These are phyloP conservation scores for Prunus fruticosa DNA, from an alignment of 306 rosid species.

Conservation along the genomic window DNA sequence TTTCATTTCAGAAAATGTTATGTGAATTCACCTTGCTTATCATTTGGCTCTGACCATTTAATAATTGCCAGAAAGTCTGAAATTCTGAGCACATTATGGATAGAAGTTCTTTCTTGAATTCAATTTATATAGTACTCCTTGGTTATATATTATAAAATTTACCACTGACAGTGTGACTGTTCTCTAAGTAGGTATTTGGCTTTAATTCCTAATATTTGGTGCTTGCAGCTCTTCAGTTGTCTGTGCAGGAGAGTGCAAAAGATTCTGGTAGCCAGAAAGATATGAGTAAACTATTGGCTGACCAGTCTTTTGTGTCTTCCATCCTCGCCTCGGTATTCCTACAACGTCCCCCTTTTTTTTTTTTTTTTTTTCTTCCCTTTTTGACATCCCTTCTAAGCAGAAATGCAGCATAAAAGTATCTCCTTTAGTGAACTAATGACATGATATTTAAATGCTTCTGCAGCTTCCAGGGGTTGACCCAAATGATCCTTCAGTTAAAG, in stretches of 20 bases:
- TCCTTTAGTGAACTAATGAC: conserved; percentile 5
- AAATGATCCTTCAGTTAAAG: conserved; percentile 93
- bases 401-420: conserved; percentile 17
- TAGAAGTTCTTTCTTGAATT: not conserved
- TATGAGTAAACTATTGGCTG: conserved; percentile 85
- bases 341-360: conserved; percentile 1
- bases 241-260: conserved; percentile 63
- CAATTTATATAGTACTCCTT: not conserved
- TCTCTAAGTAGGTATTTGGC: not conserved
- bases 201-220: conserved; percentile 13
- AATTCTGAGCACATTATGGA: not conserved
- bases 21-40: not conserved
- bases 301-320: conserved; percentile 91
- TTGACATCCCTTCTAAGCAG: not conserved
- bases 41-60: not conserved
- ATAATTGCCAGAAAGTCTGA: not conserved
- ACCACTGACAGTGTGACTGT: not conserved
- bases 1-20: not conserved
- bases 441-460: conserved; percentile 31
- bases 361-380: not conserved
- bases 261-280: conserved; percentile 70
- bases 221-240: conserved; percentile 81
- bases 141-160: not conserved
- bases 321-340: conserved; percentile 81
- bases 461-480: conserved; percentile 99